Percentiles rank a stretch among this genome's conserved stretches.
Evolutionary conservation across 2,329 filamentous ascomycete species (phyloP).

Genomic region (Alternaria brassicicola): DNA sequence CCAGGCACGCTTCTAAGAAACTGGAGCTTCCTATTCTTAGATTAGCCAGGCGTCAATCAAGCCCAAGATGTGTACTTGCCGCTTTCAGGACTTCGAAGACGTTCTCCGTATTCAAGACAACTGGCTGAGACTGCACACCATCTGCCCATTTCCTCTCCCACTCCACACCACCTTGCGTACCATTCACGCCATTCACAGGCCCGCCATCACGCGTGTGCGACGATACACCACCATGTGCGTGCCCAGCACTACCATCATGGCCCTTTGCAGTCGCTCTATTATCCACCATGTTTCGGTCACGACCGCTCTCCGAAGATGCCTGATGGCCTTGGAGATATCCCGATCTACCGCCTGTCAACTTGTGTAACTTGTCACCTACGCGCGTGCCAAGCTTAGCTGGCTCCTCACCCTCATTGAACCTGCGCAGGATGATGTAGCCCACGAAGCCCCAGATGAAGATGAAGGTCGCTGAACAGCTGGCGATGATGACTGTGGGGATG

Average conservation of each 20-base stretch:
- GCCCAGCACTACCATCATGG: not conserved
- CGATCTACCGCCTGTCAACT: constrained; percentile 28
- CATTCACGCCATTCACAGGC: constrained; percentile 12
- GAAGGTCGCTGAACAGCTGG: constrained; percentile 65
- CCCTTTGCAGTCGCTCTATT: not conserved
- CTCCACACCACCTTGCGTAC: constrained; percentile 3
- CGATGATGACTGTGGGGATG: constrained; percentile 70
- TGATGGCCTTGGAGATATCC: constrained; percentile 16
- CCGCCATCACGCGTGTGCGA: constrained; percentile 1
- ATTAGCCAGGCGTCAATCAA: not conserved
- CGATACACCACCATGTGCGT: not conserved
- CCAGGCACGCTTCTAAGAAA: constrained; percentile 2
- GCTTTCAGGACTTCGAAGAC: constrained; percentile 15
- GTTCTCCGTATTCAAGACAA: constrained; percentile 9
- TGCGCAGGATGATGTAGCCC: constrained; percentile 58
- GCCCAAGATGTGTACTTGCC: not conserved
- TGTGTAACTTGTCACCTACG: constrained; percentile 25
- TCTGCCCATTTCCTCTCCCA: constrained; percentile 27
- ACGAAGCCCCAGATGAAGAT: constrained; percentile 66
- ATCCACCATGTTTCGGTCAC: not conserved
- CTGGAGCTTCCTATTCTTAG: constrained; percentile 3
- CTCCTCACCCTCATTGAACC: constrained; percentile 32
- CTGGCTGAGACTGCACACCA: constrained; percentile 9
- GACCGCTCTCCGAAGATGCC: constrained; percentile 1
- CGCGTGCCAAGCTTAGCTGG: constrained; percentile 25